These are phyloP conservation scores for Aschersonia sp. DNA, from an alignment of 2,329 filamentous ascomycete genomes.

Conservation along the genomic window DNA sequence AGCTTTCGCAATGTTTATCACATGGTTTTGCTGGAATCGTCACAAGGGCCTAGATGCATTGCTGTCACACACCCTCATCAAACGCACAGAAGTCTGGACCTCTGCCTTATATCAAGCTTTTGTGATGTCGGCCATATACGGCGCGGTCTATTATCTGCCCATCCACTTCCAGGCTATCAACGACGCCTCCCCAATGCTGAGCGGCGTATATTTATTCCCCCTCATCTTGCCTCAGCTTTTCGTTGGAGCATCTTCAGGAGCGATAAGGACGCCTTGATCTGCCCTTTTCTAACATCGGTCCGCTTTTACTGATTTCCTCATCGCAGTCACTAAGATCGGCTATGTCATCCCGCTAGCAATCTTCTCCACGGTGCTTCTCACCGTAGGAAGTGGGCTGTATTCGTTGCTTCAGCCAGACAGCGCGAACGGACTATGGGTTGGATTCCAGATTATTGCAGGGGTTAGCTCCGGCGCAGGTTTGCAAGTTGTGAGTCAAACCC, in stretches of 20 bases:
- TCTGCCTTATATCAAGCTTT: constrained; percentile 21
- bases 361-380: constrained; percentile 4
- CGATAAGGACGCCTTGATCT: constrained; percentile 7
- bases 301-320: neutral
- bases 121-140: constrained; percentile 29
- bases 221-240: constrained; percentile 8
- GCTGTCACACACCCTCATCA: constrained; percentile 26
- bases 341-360: neutral
- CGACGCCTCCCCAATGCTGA: constrained; percentile 12
- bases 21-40: constrained; percentile 25
- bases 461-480: constrained; percentile 2
- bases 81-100: constrained; percentile 19
- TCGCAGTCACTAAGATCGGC: neutral
- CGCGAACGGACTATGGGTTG: constrained; percentile 5
- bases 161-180: constrained; percentile 13
- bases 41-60: constrained; percentile 29
- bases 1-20: constrained; percentile 13
- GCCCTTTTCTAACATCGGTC: neutral
- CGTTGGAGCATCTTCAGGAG: constrained; percentile 12
- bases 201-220: constrained; percentile 15
- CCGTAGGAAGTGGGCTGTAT: constrained; percentile 7
- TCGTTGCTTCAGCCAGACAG: constrained; percentile 4
- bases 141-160: neutral
- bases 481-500: neutral
- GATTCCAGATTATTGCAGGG: constrained; percentile 8